Percentiles rank a stretch among this genome's conserved stretches.
phyloP scores from a whole-genome alignment of 2,329 filamentous ascomycete genomes.

The Neofusicoccum sp. region DNA sequence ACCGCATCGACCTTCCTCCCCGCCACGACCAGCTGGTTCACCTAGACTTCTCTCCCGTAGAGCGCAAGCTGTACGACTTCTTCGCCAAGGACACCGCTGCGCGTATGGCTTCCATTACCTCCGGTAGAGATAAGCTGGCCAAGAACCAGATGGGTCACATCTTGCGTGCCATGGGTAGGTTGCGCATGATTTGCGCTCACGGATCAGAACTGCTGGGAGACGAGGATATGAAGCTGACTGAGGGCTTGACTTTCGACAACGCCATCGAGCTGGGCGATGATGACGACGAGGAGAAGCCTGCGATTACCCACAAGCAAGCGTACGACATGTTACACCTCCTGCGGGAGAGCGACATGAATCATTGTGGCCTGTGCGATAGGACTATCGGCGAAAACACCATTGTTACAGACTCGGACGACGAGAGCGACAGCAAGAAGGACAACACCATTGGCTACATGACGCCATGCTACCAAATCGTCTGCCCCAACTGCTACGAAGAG shows the following conservation, averaged over 20 bases:
- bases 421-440: constrained; percentile 48
- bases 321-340: constrained; percentile 85
- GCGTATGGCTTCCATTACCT: constrained; percentile 72
- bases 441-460: constrained; percentile 76
- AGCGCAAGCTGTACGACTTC: constrained; percentile 75
- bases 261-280: constrained; percentile 88
- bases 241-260: constrained; percentile 77
- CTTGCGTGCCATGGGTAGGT: constrained; percentile 81
- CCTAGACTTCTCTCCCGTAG: constrained; percentile 73
- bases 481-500: constrained; percentile 65
- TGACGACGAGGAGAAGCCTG: constrained; percentile 48
- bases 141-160: constrained; percentile 94
- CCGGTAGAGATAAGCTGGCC: constrained; percentile 65
- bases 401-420: constrained; percentile 53
- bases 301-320: constrained; percentile 67
- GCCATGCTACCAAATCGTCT: constrained; percentile 83
- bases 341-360: constrained; percentile 74
- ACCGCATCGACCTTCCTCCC: constrained; percentile 73
- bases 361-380: constrained; percentile 68
- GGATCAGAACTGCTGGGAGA: constrained; percentile 87
- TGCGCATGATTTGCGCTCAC: constrained; percentile 88
- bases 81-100: constrained; percentile 80
- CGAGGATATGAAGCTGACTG: constrained; percentile 75
- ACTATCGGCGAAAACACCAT: constrained; percentile 56
- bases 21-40: constrained; percentile 70